Conservation (phyloP, 2,329 filamentous ascomycete genomes). For the Colletotrichum gigasporum region DNA sequence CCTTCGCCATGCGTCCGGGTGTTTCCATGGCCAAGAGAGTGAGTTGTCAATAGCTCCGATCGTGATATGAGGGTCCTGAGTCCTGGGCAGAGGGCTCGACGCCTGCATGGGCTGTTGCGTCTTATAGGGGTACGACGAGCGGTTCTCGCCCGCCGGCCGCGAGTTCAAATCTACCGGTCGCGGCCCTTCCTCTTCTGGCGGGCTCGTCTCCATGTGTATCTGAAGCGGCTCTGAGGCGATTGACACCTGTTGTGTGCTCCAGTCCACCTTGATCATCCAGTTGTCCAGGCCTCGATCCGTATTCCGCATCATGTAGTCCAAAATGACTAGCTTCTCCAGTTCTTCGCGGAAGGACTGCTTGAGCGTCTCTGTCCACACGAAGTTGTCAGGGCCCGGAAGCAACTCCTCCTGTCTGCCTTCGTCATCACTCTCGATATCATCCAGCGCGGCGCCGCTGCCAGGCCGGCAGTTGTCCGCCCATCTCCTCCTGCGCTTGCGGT, state of each 20-base stretch:
- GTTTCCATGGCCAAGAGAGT: conserved; percentile 98
- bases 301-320: conserved; percentile 99
- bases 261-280: conserved; percentile 99
- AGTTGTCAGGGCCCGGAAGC: conserved; percentile 61
- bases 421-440: conserved; percentile 61
- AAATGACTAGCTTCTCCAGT: conserved; percentile 93
- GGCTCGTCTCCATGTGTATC: conserved; percentile 67
- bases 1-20: conserved; percentile 86
- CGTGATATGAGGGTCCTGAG: conserved; percentile 68
- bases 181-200: conserved; percentile 60
- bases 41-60: conserved; percentile 98
- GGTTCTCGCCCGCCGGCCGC: conserved; percentile 49
- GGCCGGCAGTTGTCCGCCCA: conserved; percentile 34
- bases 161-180: conserved; percentile 67
- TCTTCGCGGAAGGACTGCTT: conserved; percentile 95
- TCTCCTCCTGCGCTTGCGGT: conserved; percentile 72
- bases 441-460: conserved; percentile 38
- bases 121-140: conserved; percentile 73
- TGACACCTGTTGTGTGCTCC: conserved; percentile 81
- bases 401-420: conserved; percentile 49
- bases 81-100: conserved; percentile 58
- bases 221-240: conserved; percentile 84
- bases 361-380: conserved; percentile 86
- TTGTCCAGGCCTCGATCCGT: conserved; percentile 97
- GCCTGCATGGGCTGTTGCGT: conserved; percentile 87